Evolutionary conservation across 768 basidiomycete species (phyloP), one percentile per base, ranked within the genome.

Genomic region (Suillus subalutaceus): DNA sequence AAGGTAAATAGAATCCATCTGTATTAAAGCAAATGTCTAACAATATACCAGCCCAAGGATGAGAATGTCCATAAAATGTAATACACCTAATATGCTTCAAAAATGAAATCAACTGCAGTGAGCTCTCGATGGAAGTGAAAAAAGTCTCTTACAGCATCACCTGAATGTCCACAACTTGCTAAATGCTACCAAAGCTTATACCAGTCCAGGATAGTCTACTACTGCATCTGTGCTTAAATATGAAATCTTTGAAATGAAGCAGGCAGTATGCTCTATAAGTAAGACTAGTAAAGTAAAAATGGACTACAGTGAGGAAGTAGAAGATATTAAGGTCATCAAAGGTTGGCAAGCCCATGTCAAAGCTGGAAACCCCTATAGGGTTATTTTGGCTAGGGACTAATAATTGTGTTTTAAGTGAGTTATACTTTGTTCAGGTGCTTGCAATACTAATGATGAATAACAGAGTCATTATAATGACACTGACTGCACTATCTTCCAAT

Each of bases 331-430:
- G 30, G 46, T 72, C 53, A 46, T 62, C 8, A 40, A 35, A 26
- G 63, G 65, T 16, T 72, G 67, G 66, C 64, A 64, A 64, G 6
- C 32, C 7, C 64, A 58, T 30, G 20, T 61, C 7, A 26, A 43
- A 6, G 62, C 64, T 23, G 61, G 23, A 20, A 56, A 65, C 20
- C 61, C 60, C 4, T 7, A 40, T 61, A 59, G n/a, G 70, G 66
- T 38, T 70, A 69, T 61, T 38, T 71, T 62, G 38, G 63, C 0
- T 66, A 62, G 26, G 70, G 70, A 16, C 53, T 66, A 10, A 62
- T 59, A 38, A 72, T 52, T 67, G 69, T 60, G 0, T 72, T 68
- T 23, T 35, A 10, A 1, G 71, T 65, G 37, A 53, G 68, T 52
- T 64, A 12, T 20, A 52, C 50, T 16, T 57, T 20, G 1, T 52